Conservation (phyloP, 352 stramenopile genomes). For the Pythium aquatile region DNA sequence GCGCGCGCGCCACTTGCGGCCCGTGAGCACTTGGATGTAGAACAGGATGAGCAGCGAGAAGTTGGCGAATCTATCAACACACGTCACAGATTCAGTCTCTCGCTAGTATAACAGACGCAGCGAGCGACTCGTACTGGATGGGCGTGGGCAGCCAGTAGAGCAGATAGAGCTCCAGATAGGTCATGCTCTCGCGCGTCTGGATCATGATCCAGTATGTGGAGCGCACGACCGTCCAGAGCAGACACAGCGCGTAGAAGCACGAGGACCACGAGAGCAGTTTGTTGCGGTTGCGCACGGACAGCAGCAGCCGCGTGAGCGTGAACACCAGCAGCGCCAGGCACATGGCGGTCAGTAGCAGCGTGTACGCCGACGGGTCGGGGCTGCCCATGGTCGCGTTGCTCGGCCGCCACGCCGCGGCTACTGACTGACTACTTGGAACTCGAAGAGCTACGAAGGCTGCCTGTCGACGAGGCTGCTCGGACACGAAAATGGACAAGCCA, state of each 20-base stretch:
- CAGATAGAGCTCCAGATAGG: constrained; percentile 82
- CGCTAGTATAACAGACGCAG: background rate
- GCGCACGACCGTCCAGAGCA: constrained; percentile 81
- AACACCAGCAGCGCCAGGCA: constrained; percentile 75
- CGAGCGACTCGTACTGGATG: constrained; percentile 48
- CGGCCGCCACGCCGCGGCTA: background rate
- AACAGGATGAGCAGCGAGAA: constrained; percentile 87
- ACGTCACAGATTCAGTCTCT: constrained; percentile 8
- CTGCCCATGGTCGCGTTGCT: constrained; percentile 22
- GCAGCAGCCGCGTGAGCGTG: constrained; percentile 60
- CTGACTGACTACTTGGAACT: background rate
- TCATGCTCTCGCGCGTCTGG: constrained; percentile 67
- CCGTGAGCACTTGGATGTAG: constrained; percentile 87
- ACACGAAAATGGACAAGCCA: constrained; percentile 7
- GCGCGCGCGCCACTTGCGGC: constrained; percentile 60
- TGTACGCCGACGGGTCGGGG: constrained; percentile 68
- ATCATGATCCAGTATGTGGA: constrained; percentile 85
- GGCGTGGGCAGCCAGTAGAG: constrained; percentile 86
- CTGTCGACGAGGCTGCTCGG: constrained; percentile 3
- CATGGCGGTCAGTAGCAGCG: constrained; percentile 74
- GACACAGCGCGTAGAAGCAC: constrained; percentile 75
- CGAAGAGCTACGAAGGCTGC: background rate
- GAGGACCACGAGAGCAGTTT: constrained; percentile 84
- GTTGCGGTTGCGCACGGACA: constrained; percentile 75
- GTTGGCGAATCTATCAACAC: constrained; percentile 66